phyloP scores from a whole-genome alignment of 2,329 filamentous ascomycete genomes.

The Epichloe typhina region DNA sequence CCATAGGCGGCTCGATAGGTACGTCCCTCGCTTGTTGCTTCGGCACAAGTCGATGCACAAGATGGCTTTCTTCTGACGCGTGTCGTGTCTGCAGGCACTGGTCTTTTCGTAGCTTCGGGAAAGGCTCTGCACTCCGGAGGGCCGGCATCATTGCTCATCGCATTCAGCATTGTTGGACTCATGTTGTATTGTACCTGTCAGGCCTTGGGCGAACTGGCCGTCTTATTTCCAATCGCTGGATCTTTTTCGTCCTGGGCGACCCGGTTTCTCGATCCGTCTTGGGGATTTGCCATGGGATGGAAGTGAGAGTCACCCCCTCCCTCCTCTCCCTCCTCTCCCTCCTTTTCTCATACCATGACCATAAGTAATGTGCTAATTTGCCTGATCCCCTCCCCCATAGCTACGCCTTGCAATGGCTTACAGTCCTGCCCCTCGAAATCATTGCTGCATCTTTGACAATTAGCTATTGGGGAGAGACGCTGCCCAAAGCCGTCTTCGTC shows the following conservation, averaged over 20 bases:
- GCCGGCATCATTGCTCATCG: constrained; percentile 63
- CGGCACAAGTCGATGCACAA: neutral
- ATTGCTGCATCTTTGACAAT: constrained; percentile 79
- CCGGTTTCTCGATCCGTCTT: constrained; percentile 82
- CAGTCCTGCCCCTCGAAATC: constrained; percentile 72
- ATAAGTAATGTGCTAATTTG: neutral
- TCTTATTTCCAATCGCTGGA: constrained; percentile 79
- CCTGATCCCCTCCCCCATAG: constrained; percentile 22
- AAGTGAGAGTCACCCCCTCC: constrained; percentile 47
- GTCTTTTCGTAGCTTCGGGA: constrained; percentile 77
- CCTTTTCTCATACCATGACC: no score
- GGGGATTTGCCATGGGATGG: constrained; percentile 94
- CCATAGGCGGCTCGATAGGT: constrained; percentile 85
- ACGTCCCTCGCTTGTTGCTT: constrained; percentile 10
- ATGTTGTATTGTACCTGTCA: constrained; percentile 93
- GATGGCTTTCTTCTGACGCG: neutral
- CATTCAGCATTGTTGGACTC: constrained; percentile 64
- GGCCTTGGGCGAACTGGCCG: constrained; percentile 80
- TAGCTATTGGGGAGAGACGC: constrained; percentile 56
- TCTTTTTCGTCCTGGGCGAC: constrained; percentile 89
- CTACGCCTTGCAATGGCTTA: constrained; percentile 79
- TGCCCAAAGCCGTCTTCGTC: constrained; percentile 65
- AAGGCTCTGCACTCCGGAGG: constrained; percentile 57
- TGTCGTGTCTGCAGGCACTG: constrained; percentile 35
- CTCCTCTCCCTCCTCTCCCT: no score